Base-by-base conservation (phyloP, 2,329 filamentous ascomycete species). In the Tolypocladium ophioglossoides region DNA sequence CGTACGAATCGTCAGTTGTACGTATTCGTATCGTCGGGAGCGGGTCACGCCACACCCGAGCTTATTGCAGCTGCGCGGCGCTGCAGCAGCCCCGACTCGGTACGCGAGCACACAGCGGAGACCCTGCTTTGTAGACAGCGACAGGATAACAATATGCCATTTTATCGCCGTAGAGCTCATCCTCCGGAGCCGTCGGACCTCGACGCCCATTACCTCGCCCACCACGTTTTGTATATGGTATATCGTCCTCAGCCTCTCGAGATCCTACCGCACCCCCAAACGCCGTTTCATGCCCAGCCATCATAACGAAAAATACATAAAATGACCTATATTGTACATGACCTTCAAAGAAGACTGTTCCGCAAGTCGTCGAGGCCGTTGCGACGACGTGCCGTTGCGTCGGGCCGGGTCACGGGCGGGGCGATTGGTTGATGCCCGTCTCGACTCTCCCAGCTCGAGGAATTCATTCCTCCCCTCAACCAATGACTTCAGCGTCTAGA, bases 401-500 rank as follows among this genome's bases (percentile, higher is more conserved):
- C 18, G 8, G 44, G n/a, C 18, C 24, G 44, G 24, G 7, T 47
- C 24, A 6, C 11, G 41, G 24, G 24, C 40, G 12, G 20, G 12
- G 11, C 0, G 39, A 22, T 5, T n/a, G 39, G n/a, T n/a, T n/a
- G n/a, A 24, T 12, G 39, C 18, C 39, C 39, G 20, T 24, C 20
- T 22, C 39, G 20, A 8, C 39, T 14, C 39, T 14, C 9, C 9
- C 39, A 7, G 20, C 41, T 27, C 41, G 22, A 44, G 41, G 14
- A 46, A 46, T 16, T 2, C 16, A 32, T n/a, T 3, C 35, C 35
- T 38, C 27, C 18, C 35, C 16, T 50, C 53, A 61, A 39, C 59
- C 69, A 56, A 73, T 69, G 27, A 72, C 66, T 56, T 76, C 70
- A 38, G 66, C 63, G 57, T 73, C 72, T 46, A 70, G 68, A 56